Evolutionary conservation across 139 green algal genomes (phyloP).

Genomic region (Chlorella sp.): DNA sequence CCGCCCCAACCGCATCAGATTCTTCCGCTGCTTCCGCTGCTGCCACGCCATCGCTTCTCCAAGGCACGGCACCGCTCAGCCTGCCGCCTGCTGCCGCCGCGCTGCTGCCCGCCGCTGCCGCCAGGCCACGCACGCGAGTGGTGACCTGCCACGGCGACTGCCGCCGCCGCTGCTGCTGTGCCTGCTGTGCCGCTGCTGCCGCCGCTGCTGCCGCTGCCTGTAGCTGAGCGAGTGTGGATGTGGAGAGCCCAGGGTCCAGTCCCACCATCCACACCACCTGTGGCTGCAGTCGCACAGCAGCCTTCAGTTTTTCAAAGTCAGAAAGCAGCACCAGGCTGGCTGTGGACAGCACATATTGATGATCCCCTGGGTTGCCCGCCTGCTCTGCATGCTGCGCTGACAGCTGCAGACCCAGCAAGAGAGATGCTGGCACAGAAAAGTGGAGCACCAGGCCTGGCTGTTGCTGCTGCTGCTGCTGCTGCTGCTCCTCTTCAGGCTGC

Average conservation of each 20-base stretch:
- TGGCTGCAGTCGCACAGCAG: neutral
- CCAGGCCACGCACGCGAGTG: neutral
- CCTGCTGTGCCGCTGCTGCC: neutral
- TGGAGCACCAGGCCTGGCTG: neutral
- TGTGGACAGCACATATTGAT: neutral
- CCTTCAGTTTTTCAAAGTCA: neutral
- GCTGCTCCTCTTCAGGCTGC: neutral
- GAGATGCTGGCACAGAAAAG: neutral
- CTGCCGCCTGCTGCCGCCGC: neutral
- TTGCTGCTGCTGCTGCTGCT: neutral
- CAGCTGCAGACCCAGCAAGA: neutral
- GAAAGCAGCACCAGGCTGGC: neutral
- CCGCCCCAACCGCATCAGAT: no score
- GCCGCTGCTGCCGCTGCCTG: neutral
- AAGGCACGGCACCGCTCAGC: neutral
- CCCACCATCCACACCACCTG: neutral
- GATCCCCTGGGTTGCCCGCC: neutral
- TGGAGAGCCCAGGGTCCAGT: neutral
- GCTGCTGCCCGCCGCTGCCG: neutral
- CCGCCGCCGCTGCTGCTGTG: neutral
- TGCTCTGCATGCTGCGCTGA: neutral
- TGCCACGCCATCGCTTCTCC: no score
- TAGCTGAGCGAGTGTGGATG: neutral
- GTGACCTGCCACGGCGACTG: neutral
- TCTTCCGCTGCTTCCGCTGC: neutral